Evolutionary conservation across 257 asterid genomes (phyloP), one percentile per base, ranked within the genome.

Genomic region (Primulina tabacum): DNA sequence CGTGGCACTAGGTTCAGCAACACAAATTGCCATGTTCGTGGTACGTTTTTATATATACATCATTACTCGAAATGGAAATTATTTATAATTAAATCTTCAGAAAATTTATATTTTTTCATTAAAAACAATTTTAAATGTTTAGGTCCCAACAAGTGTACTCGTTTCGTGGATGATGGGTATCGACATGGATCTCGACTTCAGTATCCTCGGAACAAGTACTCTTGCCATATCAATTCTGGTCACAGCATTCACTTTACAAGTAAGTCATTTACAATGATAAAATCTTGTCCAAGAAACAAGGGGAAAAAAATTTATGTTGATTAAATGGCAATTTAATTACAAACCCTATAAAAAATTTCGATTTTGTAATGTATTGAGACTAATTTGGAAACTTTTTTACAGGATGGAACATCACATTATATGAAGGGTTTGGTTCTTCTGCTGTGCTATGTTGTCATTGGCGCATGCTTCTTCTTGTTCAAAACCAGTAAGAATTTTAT

Each of bases 351-450:
- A 11, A 40, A 43, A 3, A 12, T 11, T 43, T 43, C 6, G 1
- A 43, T 43, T 43, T 43, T 43, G 17, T 12, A 12, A 43, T 3
- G 33, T 30, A 30, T 30, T 8, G 47, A 38, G 14, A 2, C 47
- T 38, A 35, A 35, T 61, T 75, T 24, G 68, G 12, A 0, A 7
- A 2, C 50, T 6, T 47, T 47, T 21, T 82, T 72, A 28, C 85
- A 90, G 96, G 97, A 90, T 35, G 98, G 98, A 67, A 88, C 92
- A 5, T 93, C 97, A 32, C 97, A 93, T 73, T 93, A 93, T 82
- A 72, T 93, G 57, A 93, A 90, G 81, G 98, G 98, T 34, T 50
- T 93, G 59, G 89, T 90, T 57, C 96, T 93, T 64, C 69, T 90
- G 8, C 70, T 90, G 9, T 88, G 95, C 76, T 93, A 93, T 79